phyloP scores from a whole-genome alignment of 139 green algal species.

The Micractinium sp. region DNA sequence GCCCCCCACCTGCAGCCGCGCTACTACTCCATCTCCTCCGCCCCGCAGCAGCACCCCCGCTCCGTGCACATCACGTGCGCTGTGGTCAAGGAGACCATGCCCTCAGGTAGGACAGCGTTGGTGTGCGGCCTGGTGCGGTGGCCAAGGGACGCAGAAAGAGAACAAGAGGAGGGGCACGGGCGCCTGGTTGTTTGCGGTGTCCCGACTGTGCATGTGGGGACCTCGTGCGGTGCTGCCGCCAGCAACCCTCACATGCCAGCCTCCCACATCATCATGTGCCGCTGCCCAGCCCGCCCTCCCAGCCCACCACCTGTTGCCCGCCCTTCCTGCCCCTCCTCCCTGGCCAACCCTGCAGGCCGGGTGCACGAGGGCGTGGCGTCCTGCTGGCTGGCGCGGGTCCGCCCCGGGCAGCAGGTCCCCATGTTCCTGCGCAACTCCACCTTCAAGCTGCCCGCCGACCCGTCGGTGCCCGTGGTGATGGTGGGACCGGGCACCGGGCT shows the following conservation, averaged over 20 bases:
- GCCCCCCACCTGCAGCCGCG: conserved; percentile 82
- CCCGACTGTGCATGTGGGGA: too few relatives aligned
- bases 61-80: conserved; percentile 86
- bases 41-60: conserved; percentile 58
- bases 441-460: conserved; percentile 88
- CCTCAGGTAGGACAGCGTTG: conserved; percentile 57
- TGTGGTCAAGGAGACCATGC: conserved; percentile 76
- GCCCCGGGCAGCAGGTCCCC: conserved; percentile 51
- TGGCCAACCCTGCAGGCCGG: not conserved
- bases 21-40: conserved; percentile 93
- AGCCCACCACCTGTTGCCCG: not conserved
- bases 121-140: conserved; percentile 30
- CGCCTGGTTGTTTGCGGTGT: too few relatives aligned
- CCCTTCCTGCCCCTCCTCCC: not conserved
- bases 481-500: conserved; percentile 96
- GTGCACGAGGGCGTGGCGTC: conserved; percentile 72
- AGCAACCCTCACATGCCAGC: too few relatives aligned
- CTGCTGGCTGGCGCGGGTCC: conserved; percentile 57
- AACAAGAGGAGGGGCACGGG: too few relatives aligned
- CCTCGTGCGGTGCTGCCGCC: too few relatives aligned
- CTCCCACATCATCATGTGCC: too few relatives aligned
- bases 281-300: too few relatives aligned
- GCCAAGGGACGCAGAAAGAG: too few relatives aligned
- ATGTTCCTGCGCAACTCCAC: conserved; percentile 85
- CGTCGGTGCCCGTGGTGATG: conserved; percentile 88